These are phyloP conservation scores for Silene vulgaris DNA, from an alignment of 179 eudicot genomes.

Conservation along the genomic window DNA sequence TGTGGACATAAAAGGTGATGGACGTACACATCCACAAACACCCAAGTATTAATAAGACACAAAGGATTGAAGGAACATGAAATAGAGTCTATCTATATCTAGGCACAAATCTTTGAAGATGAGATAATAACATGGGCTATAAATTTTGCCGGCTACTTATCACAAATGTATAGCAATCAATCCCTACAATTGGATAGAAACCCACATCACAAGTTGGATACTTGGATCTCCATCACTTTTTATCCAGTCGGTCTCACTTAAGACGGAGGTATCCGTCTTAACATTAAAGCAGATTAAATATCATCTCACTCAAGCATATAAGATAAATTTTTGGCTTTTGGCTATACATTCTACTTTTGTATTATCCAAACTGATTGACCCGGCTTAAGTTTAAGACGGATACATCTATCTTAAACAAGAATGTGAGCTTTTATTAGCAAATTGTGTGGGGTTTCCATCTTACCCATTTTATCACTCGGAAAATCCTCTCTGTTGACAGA, in stretches of 20 bases:
- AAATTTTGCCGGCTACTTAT: slow-evolving; percentile 27
- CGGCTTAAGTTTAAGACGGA: not conserved
- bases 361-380: too few relatives aligned
- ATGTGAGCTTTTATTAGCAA: too few relatives aligned
- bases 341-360: too few relatives aligned
- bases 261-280: too few relatives aligned
- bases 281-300: too few relatives aligned
- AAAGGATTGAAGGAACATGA: slow-evolving; percentile 12
- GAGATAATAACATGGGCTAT: slow-evolving; percentile 30
- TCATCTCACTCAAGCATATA: too few relatives aligned
- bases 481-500: slow-evolving; percentile 26
- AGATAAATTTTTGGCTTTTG: too few relatives aligned
- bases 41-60: slow-evolving; percentile 10
- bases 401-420: too few relatives aligned
- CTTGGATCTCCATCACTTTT: slow-evolving; percentile 24
- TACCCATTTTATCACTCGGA: not conserved
- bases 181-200: slow-evolving; percentile 27
- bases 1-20: slow-evolving; percentile 17
- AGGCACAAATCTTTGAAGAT: slow-evolving; percentile 25
- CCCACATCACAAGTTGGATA: slow-evolving; percentile 25
- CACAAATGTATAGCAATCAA: slow-evolving; percentile 24
- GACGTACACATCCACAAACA: slow-evolving; percentile 19
- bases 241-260: not conserved
- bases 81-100: slow-evolving; percentile 16
- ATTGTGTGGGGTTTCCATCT: too few relatives aligned